phyloP scores from a whole-genome alignment of 1,284 basidiomycete genomes.

The Trametes hirsuta region DNA sequence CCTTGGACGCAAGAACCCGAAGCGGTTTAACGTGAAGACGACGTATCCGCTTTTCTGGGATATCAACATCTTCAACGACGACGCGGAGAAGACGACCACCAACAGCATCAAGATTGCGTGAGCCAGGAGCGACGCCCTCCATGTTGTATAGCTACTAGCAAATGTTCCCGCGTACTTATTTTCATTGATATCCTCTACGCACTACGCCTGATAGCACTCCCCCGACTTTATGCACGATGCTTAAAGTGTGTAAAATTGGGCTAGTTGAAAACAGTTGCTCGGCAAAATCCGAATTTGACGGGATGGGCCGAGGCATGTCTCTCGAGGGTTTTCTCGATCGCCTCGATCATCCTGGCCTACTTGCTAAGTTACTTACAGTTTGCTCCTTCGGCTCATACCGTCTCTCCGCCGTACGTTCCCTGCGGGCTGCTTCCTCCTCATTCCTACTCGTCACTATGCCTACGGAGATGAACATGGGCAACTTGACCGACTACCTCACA shows the following conservation, averaged over 20 bases:
- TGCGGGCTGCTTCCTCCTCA: not conserved
- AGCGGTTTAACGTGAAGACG: conserved; percentile 68
- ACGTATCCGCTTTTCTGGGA: conserved; percentile 67
- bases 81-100: conserved; percentile 55
- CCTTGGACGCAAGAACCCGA: conserved; percentile 56
- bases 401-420: not conserved
- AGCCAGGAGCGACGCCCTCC: not conserved
- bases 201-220: not conserved
- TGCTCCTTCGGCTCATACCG: not conserved
- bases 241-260: no score
- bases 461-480: conserved; percentile 5
- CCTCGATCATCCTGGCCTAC: no score
- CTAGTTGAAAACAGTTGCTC: no score
- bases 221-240: not conserved
- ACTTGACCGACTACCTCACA: conserved; percentile 11
- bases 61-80: conserved; percentile 69
- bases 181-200: conserved; percentile 11
- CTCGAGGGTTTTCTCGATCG: no score
- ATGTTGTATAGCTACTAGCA: not conserved
- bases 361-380: no score
- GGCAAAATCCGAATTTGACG: no score
- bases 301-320: no score
- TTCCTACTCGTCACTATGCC: not conserved
- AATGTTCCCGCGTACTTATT: conserved; percentile 10
- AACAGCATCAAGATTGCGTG: conserved; percentile 49